Evolutionary conservation across 176 grass and related monocot species (phyloP), one percentile per base, ranked within the genome.

Genomic region (Aegilops bicornis): DNA sequence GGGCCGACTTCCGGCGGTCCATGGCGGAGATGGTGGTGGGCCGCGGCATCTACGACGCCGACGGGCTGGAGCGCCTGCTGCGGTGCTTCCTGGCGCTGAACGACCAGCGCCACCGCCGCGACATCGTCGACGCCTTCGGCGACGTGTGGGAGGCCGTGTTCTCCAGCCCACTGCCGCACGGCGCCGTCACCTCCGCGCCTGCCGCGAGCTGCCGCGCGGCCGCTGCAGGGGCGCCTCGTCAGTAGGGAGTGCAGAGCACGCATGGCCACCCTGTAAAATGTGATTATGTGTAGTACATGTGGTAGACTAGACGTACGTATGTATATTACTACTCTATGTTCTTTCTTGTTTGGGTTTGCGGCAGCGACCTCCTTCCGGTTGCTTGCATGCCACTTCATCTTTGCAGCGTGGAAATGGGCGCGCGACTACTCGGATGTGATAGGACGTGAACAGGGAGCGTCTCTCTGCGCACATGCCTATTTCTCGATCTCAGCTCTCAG

Each of bases 1-100:
- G 90, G 8, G 88, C 56, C 1, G 93, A 98, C 91, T 98, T 98
- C 88, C 89, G 90, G 48, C 89, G 60, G 35, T 98, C 96, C 56
- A 98, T 98, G 92, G 90, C 79, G 30, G 94, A 98, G 74, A 98
- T 98, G 96, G 90, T 98, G 61, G 93, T 89, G 29, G 90, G 88
- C 42, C 93, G 90, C 77, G 79, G 88, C 64, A 96, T 98, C 76
- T 96, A 94, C 64, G 96, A 98, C 76, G 75, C 90, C 11, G 81
- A 83, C 25, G 93, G 92, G 7, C 88, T 98, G n/a, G 88, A 95
- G 82, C 85, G 86, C 76, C 92, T 98, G 23, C 90, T 96, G 31
- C 86, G 91, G 13, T 96, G 96, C 87, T 98, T 96, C 83, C 82
- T 98, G 16, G 93, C 88, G 9, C 84, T 98, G 37, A 94, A 98